Evolutionary conservation across 2,329 filamentous ascomycete species (phyloP), one percentile per base, ranked within the genome.

Genomic region (Colletotrichum spinosum): DNA sequence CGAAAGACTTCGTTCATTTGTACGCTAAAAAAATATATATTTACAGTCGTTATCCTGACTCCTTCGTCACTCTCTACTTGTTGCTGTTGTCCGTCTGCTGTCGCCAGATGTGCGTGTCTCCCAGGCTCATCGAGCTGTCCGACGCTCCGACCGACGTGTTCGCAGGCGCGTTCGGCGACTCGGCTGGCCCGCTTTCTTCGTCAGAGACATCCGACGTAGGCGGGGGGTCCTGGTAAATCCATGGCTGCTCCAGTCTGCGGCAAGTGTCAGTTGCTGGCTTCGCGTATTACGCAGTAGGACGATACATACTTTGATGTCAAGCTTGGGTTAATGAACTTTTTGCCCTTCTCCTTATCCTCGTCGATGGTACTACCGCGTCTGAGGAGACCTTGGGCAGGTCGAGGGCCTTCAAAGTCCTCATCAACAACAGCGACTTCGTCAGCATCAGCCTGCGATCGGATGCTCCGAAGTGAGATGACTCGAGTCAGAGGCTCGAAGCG

Each of bases 401-500:
- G 67, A 44, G 73, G 71, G 15, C 75, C 78, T 13, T 76, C 77
- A 12, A 75, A 76, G 2, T 75, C 75, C 15, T 80, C 79, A n/a
- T 77, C 76, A 35, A 77, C 69, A 3, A 75, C 73, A 48, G 77
- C 76, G 11, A 73, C 70, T 35, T 79, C 74, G 9, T 77, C 76
- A 8, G 75, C 73, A 12, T 85, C 82, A 37, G 82, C 74, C 3
- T 87, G 84, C 0, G 69, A 67, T 69, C 90, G 87, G 65, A 99
- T 93, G 72, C 93, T 97, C 68, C 93, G 87, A 49, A 99, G 81
- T 35, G 97, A 94, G 75, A 99, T 98, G 75, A 96, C 97, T 71
- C 89, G 91, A 77, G 94, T 97, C 65, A 99, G 80, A 0, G 96
- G 95, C 72, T 93, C 92, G 72, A 96, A 99, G 1, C 91, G 92